Conservation (phyloP, 2,329 filamentous ascomycete genomes). For the Ceratocystis diversiconidia region DNA sequence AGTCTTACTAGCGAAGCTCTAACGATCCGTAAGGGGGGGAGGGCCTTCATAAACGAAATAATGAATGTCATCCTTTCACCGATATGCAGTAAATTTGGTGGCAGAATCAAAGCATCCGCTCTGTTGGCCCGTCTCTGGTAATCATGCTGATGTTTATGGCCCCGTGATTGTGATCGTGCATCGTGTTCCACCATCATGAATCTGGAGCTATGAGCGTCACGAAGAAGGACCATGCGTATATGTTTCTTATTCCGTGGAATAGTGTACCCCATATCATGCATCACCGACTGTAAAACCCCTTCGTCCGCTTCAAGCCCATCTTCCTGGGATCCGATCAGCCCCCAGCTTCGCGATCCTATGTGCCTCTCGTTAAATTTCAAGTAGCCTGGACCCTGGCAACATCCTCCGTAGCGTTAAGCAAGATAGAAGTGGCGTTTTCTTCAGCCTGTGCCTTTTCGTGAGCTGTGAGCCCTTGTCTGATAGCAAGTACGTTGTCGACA, state of each 20-base stretch:
- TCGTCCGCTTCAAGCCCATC: neutral
- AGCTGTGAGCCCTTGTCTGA: constrained; percentile 70
- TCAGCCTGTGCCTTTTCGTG: constrained; percentile 13
- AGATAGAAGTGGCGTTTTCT: constrained; percentile 3
- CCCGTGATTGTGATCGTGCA: no score
- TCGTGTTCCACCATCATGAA: neutral
- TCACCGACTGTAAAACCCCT: neutral
- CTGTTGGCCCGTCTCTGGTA: neutral
- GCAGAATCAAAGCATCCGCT: neutral
- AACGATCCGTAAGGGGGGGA: neutral
- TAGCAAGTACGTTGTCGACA: constrained; percentile 85
- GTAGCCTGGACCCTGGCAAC: neutral
- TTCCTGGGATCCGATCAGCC: neutral
- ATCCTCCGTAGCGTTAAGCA: neutral
- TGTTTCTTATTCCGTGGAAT: constrained; percentile 5
- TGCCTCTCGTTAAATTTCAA: neutral
- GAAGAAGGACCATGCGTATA: neutral
- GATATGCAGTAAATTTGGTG: neutral
- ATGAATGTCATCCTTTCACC: neutral
- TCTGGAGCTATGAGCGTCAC: constrained; percentile 1
- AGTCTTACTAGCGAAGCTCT: neutral
- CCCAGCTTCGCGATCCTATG: neutral
- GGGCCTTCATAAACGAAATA: neutral
- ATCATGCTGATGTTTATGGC: neutral
- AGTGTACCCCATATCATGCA: neutral